phyloP scores from a whole-genome alignment of 305 asterid species.

The Solanum aculeatissimum region DNA sequence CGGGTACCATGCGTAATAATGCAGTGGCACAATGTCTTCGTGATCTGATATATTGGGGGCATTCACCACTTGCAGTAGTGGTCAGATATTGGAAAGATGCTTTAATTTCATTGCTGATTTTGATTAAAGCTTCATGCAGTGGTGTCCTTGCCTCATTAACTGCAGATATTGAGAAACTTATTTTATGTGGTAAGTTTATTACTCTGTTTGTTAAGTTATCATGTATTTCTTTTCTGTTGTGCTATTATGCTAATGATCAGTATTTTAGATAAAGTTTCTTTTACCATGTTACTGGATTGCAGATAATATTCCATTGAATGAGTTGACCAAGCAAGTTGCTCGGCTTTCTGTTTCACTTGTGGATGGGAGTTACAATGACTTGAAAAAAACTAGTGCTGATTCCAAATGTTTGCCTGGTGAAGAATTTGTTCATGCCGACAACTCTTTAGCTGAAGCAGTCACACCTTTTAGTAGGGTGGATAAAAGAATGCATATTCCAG shows the following conservation, averaged over 20 bases:
- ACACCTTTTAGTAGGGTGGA: constrained; percentile 19
- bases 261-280: not conserved
- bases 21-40: constrained; percentile 53
- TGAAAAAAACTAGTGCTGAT: constrained; percentile 12
- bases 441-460: constrained; percentile 18
- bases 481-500: constrained; percentile 16
- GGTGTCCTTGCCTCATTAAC: constrained; percentile 46
- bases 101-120: constrained; percentile 52
- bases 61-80: constrained; percentile 75
- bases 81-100: constrained; percentile 89
- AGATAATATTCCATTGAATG: constrained; percentile 58
- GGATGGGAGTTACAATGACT: constrained; percentile 25
- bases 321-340: constrained; percentile 49
- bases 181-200: constrained; percentile 50
- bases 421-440: constrained; percentile 17
- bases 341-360: constrained; percentile 57
- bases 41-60: constrained; percentile 90
- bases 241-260: not conserved
- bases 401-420: constrained; percentile 19
- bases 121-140: constrained; percentile 48
- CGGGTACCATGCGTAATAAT: constrained; percentile 23
- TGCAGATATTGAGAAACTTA: constrained; percentile 52
- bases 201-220: not conserved
- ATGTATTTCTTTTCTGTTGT: constrained; percentile 1
- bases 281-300: constrained; percentile 21